Percentiles rank a stretch among this genome's conserved stretches.
These are phyloP conservation scores for Aspergillus chevalieri DNA, from an alignment of 2,329 filamentous ascomycete species.

Conservation along the genomic window DNA sequence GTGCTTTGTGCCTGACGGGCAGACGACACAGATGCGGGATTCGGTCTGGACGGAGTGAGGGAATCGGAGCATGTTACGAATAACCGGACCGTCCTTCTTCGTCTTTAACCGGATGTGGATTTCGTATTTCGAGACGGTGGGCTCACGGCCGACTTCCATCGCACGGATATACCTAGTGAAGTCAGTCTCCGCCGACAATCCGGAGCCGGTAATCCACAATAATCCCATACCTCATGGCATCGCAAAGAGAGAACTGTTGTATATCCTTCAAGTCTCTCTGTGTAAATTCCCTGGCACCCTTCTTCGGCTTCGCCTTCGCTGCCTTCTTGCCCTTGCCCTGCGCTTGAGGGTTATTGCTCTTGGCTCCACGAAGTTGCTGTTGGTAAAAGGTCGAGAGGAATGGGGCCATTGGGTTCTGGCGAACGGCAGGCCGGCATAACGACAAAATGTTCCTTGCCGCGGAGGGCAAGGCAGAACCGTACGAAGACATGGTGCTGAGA, in stretches of 20 bases:
- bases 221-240: conserved; percentile 69
- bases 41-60: conserved; percentile 88
- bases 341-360: conserved; percentile 28
- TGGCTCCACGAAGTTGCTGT: conserved; percentile 30
- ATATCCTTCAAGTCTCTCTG: conserved; percentile 57
- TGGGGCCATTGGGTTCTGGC: conserved; percentile 25
- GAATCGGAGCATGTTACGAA: conserved; percentile 81
- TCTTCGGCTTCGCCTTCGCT: conserved; percentile 56
- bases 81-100: conserved; percentile 74
- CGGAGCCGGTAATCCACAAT: neutral
- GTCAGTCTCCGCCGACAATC: conserved; percentile 2
- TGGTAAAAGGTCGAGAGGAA: conserved; percentile 25
- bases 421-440: conserved; percentile 26
- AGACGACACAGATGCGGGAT: conserved; percentile 83
- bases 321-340: conserved; percentile 33
- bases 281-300: conserved; percentile 61
- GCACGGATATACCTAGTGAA: conserved; percentile 73
- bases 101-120: conserved; percentile 76
- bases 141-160: conserved; percentile 77
- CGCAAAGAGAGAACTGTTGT: conserved; percentile 73
- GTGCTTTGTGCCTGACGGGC: conserved; percentile 69
- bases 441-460: conserved; percentile 29
- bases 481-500: conserved; percentile 28
- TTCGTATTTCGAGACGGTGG: conserved; percentile 77
- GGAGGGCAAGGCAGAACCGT: conserved; percentile 27